Percentiles rank a stretch among this genome's conserved stretches.
These are phyloP conservation scores for Aureobasidium mangrovei DNA, from an alignment of 2,329 filamentous ascomycete species.

Conservation along the genomic window DNA sequence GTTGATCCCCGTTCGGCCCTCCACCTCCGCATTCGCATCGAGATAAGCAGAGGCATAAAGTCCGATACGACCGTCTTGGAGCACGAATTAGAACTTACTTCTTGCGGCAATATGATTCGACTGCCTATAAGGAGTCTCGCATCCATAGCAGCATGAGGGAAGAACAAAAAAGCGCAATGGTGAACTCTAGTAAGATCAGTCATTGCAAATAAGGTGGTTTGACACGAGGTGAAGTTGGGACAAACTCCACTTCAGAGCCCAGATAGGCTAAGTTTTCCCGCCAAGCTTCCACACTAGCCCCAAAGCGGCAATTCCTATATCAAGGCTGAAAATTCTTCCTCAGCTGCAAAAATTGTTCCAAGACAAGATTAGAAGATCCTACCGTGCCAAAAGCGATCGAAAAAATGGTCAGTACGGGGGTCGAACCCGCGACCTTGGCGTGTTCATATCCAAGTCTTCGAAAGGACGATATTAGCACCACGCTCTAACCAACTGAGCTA, in stretches of 20 bases:
- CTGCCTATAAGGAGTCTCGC: too few relatives aligned
- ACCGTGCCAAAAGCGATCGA: background rate
- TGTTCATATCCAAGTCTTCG: background rate
- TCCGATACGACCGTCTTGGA: background rate
- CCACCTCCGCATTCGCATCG: slow-evolving; percentile 9
- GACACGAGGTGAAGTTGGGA: background rate
- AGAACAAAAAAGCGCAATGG: too few relatives aligned
- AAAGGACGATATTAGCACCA: slow-evolving; percentile 21
- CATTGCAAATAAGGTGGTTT: slow-evolving; percentile 3
- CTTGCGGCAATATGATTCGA: too few relatives aligned
- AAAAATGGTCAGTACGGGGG: slow-evolving; percentile 19
- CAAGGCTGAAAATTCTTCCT: background rate
- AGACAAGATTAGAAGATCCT: too few relatives aligned
- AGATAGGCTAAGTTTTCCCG: background rate
- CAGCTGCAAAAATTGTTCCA: too few relatives aligned
- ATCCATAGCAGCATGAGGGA: too few relatives aligned
- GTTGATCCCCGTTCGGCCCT: slow-evolving; percentile 11
- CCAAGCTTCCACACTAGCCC: background rate
- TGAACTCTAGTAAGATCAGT: background rate
- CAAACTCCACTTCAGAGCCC: background rate
- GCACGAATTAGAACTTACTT: background rate
- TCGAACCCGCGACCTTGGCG: slow-evolving; percentile 25
- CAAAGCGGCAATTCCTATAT: background rate
- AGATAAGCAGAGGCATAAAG: background rate
- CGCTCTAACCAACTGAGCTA: slow-evolving; percentile 26